Evolutionary conservation across 1,139 yeast species (phyloP), one percentile per base, ranked within the genome.

Genomic region (Magnusiomyces starmeri): DNA sequence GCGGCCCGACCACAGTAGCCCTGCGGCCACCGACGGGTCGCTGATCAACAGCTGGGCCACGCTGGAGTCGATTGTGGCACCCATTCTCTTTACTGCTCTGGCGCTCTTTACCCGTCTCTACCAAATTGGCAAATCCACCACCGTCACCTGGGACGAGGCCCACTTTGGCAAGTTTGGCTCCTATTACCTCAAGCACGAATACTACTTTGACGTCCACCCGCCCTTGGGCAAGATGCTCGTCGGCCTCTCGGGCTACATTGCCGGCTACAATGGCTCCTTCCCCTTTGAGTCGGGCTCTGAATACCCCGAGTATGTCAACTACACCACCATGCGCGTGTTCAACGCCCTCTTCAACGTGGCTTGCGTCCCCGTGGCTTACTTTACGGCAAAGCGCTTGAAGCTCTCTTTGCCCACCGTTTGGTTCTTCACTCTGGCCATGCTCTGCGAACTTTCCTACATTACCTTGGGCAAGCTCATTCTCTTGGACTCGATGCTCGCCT

Each of bases 151-250:
- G 99, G 98, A 90, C 69, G 96, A 88, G 65, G 96, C 96, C 8
- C 68, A 65, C 54, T 90, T 90, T 67, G 97, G 97, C 56, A 89
- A 88, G 68, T 90, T 90, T 67, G 97, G 97, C 51, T 86, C 96
- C 14, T 86, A 87, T 69, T 90, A 90, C 72, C 74, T 90, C 60
- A 83, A 90, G 74, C 95, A 87, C 65, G 95, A 89, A 63, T 90
- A 89, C 68, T 90, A 90, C 70, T 96, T 89, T 67, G 99, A 92
- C 71, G 98, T 92, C 54, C 99, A 92, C 69, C 99, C 99, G 50
- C 98, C 98, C 1, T 78, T 94, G 62, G 98, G 97, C 39, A 94
- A 94, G 70, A 89, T 94, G 96, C 77, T 94, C 57, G 90, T 90
- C 58, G 99, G 97, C 1, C 75, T 94, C 43, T 86, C 96, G 14